A percentile compares a stretch with the other conserved stretches of the same genome.
Evolutionary conservation across 208 protist genomes (phyloP).

Genomic region (Naegleria lovaniensis): DNA sequence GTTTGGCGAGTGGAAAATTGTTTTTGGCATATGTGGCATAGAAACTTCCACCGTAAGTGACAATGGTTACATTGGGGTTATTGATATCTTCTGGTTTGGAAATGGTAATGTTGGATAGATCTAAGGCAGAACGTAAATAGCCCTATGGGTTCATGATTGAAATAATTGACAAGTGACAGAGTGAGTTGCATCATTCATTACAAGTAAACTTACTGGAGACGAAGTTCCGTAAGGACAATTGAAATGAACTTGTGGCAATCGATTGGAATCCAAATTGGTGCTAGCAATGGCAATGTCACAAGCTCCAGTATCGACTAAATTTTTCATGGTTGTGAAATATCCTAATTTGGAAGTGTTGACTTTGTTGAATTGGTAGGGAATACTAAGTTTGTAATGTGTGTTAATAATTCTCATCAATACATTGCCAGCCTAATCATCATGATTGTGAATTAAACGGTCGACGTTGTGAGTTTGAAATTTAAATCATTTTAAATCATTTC

Average conservation of each 20-base stretch:
- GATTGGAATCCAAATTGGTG: not conserved
- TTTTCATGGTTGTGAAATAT: not conserved
- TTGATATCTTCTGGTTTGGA: not conserved
- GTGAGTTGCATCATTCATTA: no score
- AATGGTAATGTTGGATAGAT: not conserved
- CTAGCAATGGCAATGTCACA: not conserved
- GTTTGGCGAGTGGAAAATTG: not conserved
- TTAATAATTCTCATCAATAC: no score
- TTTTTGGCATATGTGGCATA: not conserved
- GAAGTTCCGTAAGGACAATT: not conserved
- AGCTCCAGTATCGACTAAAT: not conserved
- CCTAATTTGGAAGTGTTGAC: not conserved
- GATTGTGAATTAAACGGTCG: no score
- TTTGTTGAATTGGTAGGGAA: no score
- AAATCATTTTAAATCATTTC: no score
- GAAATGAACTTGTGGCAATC: not conserved
- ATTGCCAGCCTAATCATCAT: no score
- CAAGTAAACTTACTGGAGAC: not conserved
- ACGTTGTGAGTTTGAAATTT: no score
- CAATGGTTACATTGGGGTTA: not conserved
- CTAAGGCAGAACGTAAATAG: not conserved
- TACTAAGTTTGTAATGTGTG: no score
- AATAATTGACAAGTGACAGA: no score
- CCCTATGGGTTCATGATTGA: no score
- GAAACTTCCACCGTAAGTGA: not conserved